Percentiles rank a stretch among this genome's conserved stretches.
Conservation (phyloP, 176 grass and related monocot species). For the Bothriochloa decipiens region DNA sequence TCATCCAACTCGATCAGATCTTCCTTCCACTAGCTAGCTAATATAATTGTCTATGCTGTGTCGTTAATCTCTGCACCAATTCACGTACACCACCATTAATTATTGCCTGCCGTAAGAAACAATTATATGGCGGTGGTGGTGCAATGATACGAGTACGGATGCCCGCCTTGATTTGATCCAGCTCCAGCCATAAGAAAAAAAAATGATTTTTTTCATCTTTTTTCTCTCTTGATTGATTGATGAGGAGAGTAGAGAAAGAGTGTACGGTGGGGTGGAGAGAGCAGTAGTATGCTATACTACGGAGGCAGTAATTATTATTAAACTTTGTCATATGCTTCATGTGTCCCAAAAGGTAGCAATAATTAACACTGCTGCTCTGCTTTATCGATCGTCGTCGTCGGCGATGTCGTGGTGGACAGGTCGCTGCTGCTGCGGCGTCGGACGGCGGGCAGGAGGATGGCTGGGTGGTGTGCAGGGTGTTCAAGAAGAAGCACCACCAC, state of each 20-base stretch:
- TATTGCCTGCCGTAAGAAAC: constrained; percentile 41
- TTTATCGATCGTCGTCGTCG: neutral
- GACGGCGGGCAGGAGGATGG: constrained; percentile 88
- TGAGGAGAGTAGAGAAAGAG: neutral
- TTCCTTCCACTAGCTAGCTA: no score
- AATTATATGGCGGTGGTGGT: constrained; percentile 55
- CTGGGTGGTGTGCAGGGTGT: constrained; percentile 97
- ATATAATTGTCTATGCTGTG: neutral
- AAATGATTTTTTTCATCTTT: neutral
- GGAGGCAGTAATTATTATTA: constrained; percentile 40
- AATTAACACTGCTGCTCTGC: constrained; percentile 39
- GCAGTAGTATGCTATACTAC: neutral
- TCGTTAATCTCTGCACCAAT: constrained; percentile 19
- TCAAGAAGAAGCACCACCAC: constrained; percentile 97
- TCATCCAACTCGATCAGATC: neutral
- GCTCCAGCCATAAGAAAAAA: neutral
- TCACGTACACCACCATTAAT: constrained; percentile 48
- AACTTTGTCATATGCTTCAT: constrained; percentile 61
- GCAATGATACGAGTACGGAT: constrained; percentile 59
- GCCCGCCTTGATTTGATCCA: constrained; percentile 44
- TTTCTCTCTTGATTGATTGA: neutral
- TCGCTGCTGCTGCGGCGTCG: neutral
- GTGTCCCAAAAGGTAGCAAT: constrained; percentile 58
- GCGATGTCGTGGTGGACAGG: constrained; percentile 32
- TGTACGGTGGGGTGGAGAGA: constrained; percentile 17